Base-by-base conservation (phyloP, 176 grass and related monocot genomes). In the Dendrocalamus sinicus region DNA sequence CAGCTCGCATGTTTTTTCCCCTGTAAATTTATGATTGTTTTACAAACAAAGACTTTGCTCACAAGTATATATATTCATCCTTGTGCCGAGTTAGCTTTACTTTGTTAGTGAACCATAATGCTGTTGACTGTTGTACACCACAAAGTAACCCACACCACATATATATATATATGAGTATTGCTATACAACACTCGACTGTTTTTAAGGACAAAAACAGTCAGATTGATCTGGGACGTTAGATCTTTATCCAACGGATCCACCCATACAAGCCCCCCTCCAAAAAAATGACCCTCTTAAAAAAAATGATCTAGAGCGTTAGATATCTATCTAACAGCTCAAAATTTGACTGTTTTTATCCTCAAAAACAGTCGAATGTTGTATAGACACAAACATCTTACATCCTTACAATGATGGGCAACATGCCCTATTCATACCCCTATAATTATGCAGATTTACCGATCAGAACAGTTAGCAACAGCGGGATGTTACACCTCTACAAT, bases 401-500 rank as follows among this genome's bases (percentile, higher is more conserved):
- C 11, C 68, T 75, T 69, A 53, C 8, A 69, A 28, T 26, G 1
- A 44, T 13, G 48, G 53, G 45, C n/a, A 75, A 47, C 44, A 57
- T 79, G 19, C 35, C 70, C 48, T 55, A 51, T 61, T 17, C 17
- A 43, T 72, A 69, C 78, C 16, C 26, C 54, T 43, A 41, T 71
- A 62, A 45, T 60, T 53, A 79, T 77, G 41, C 23, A 73, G 41
- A 82, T 58, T 74, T 86, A 87, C 55, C 85, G 48, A 61, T 54
- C 9, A 39, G 39, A 75, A 67, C 41, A 58, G 77, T 87, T 80
- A 76, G 54, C 55, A 76, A 22, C 39, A 54, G 41, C 66, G 57
- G 15, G 44, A 80, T n/a, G 28, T 69, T 80, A 47, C 61, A 60
- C 28, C 41, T 72, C 65, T 76, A 72, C 57, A 63, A 37, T 87